Evolutionary conservation across 2,329 filamentous ascomycete genomes (phyloP), one percentile per base, ranked within the genome.

Genomic region (Triangularia verruculosa): DNA sequence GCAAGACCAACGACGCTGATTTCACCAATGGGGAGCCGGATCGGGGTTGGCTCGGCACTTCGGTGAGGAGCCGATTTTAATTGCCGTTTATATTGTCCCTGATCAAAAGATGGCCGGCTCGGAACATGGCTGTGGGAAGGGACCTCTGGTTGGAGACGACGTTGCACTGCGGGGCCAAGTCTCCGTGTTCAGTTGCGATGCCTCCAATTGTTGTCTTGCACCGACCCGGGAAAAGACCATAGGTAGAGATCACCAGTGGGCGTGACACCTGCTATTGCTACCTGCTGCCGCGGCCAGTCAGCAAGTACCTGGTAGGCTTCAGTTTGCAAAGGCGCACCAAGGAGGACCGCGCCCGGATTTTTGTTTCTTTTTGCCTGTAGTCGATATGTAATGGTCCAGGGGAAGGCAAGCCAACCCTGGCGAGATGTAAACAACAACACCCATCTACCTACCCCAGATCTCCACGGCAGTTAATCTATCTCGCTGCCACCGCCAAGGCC

Each of bases 381-480:
- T 43, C 12, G 34, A n/a, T n/a, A 12, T 20, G n/a, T 17, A 8
- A 61, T 57, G 51, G 57, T 5, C n/a, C 39, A 8, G 57, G 59
- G 57, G 52, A 12, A 24, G 59, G 32, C 15, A 17, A 15, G 51
- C 32, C n/a, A 54, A 54, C 51, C 51, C 51, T 54, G 51, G 17
- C 39, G 39, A 17, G 9, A 47, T 15, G 39, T 47, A 47, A 47
- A 47, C 39, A 47, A 47, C 34, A 15, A 39, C 17, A 39, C 34
- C 39, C 39, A 47, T 47, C 39, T 47, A 17, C 39, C 34, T 64
- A 64, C 66, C 66, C 66, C 66, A 64, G 66, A 68, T 64, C 66
- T 57, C 28, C 53, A 64, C 54, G 59, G 58, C 64, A 30, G 17
- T 59, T 61, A 67, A 67, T 66, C 66, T 66, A 67, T 66, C 66